Evolutionary conservation across 805 yeast genomes (phyloP), one percentile per base, ranked within the genome.

Genomic region (Starmera pachycereana): DNA sequence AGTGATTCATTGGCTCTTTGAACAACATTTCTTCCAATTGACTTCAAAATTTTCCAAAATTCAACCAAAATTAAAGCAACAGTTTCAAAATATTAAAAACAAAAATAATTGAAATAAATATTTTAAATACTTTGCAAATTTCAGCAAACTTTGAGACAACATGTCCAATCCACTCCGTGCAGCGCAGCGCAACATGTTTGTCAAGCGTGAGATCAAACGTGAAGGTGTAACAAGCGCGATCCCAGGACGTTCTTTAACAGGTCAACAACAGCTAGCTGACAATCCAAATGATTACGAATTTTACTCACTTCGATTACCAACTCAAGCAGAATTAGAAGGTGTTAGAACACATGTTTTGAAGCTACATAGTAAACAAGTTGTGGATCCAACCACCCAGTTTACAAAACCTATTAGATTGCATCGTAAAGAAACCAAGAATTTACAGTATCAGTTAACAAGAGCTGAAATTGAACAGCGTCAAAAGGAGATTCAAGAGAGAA

Each of bases 351-450:
- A 90, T 57, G 72, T 90, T 19, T 60, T 89, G 62, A 81, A 81
- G 59, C 87, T 90, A 54, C 94, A 82, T 53, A 70, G 83, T 29
- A 76, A 77, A 43, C 72, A 75, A 50, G 70, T 73, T 35, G 81
- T 92, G 30, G 86, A 86, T 46, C 90, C 92, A 10, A 63, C 66
- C 30, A 78, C 78, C 45, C 36, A 25, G 2, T 92, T 90, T 58
- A 79, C 77, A 41, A 73, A 74, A 43, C 98, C 98, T 0, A 80
- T 89, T 14, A 68, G 96, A 50, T 65, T 90, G 55, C 97, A 89
- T 58, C 72, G 97, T 50, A 89, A 90, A 56, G 97, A 90, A 60
- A 96, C 98, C 1, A 76, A 87, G 53, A 85, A 86, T 56, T 66
- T 90, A 55, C 96, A 89, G 57, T 84, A 84, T 54, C 94, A 87